Evolutionary conservation across 306 rosid genomes (phyloP).

Genomic region (Quercus suber): DNA sequence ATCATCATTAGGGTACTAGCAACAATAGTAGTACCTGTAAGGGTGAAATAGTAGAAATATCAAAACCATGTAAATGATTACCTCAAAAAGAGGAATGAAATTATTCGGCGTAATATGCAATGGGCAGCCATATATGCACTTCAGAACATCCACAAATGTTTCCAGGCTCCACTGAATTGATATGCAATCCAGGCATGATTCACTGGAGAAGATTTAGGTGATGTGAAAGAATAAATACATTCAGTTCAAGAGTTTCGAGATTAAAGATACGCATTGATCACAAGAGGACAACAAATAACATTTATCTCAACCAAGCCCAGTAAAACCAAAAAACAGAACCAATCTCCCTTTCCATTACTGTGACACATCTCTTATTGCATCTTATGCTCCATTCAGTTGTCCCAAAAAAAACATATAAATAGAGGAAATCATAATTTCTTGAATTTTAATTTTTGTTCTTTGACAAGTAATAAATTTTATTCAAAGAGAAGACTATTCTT

Average conservation of each 20-base stretch:
- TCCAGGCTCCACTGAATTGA: constrained; percentile 51
- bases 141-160: constrained; percentile 50
- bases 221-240: not conserved
- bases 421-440: not conserved
- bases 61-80: constrained; percentile 18
- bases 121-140: constrained; percentile 46
- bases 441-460: too few species aligned
- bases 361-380: not conserved
- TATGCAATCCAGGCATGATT: constrained; percentile 46
- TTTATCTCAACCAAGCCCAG: not conserved
- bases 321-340: not conserved
- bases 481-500: too few species aligned
- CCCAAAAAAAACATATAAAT: not conserved
- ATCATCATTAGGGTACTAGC: not conserved
- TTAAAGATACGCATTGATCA: not conserved
- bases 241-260: constrained; percentile 8
- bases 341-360: not conserved
- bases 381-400: not conserved
- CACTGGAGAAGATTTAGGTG: constrained; percentile 40
- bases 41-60: not conserved
- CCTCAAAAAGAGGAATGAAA: constrained; percentile 67
- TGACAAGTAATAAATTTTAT: too few species aligned
- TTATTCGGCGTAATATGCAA: constrained; percentile 45
- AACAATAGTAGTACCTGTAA: not conserved
- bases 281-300: not conserved